phyloP scores from a whole-genome alignment of 73 alveolate genomes.

The Paraurostyla sp. region DNA sequence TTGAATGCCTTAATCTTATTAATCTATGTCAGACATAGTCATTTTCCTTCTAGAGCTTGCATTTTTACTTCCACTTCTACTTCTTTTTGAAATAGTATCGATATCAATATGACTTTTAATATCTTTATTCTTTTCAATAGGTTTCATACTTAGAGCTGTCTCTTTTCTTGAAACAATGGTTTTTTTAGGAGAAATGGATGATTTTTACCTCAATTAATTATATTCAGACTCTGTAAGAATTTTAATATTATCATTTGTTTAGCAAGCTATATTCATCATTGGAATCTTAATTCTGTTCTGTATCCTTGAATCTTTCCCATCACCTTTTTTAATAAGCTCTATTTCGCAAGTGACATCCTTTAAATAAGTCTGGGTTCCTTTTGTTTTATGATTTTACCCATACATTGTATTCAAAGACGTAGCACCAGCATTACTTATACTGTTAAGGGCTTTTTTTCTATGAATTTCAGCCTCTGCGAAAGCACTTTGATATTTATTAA shows the following conservation, averaged over 20 bases:
- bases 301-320: background rate
- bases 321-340: background rate
- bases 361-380: slow-evolving; percentile 54
- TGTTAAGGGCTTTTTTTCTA: slow-evolving; percentile 31
- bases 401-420: background rate
- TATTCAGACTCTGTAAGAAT: background rate
- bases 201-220: background rate
- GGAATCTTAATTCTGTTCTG: background rate
- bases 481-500: slow-evolving; percentile 32
- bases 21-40: background rate
- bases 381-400: slow-evolving; percentile 25
- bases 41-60: background rate
- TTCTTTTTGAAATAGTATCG: too few species aligned
- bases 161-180: background rate
- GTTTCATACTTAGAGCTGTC: background rate
- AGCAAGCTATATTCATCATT: background rate
- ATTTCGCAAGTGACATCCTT: slow-evolving; percentile 26
- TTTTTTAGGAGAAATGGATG: background rate
- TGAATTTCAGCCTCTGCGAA: slow-evolving; percentile 59
- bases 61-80: background rate
- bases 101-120: too few species aligned
- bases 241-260: slow-evolving; percentile 5
- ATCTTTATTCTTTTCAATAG: background rate
- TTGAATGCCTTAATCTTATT: background rate
- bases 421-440: slow-evolving; percentile 42